These are phyloP conservation scores for Phytophthora aleatoria DNA, from an alignment of 352 stramenopile genomes.

Conservation along the genomic window DNA sequence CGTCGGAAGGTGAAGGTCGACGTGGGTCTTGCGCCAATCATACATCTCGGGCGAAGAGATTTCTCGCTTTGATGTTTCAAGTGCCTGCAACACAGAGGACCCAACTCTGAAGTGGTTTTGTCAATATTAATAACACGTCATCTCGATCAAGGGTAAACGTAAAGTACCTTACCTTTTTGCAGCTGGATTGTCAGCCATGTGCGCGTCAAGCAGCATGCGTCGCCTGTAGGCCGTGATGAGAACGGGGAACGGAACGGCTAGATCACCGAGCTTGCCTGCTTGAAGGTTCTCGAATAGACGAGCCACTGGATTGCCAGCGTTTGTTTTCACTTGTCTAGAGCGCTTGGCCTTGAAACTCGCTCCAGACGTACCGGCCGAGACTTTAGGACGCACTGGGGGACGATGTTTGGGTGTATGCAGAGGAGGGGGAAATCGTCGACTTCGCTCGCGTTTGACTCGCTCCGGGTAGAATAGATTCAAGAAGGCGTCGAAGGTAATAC, in stretches of 20 bases:
- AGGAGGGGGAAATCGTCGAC: conserved; percentile 15
- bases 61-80: conserved; percentile 49
- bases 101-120: conserved; percentile 20
- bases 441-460: conserved; percentile 44
- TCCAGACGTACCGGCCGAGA: conserved; percentile 10
- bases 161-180: conserved; percentile 38
- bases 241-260: conserved; percentile 74
- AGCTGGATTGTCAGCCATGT: conserved; percentile 74
- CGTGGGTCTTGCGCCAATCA: conserved; percentile 30
- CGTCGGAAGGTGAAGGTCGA: conserved; percentile 29
- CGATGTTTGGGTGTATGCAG: conserved; percentile 57
- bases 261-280: conserved; percentile 74
- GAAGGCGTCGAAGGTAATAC: conserved; percentile 81
- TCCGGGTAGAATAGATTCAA: conserved; percentile 71
- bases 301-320: conserved; percentile 58
- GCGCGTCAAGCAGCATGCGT: conserved; percentile 81
- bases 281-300: conserved; percentile 84
- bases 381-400: conserved; percentile 7
- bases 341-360: conserved; percentile 13
- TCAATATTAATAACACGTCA: neutral
- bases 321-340: conserved; percentile 4
- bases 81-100: conserved; percentile 57
- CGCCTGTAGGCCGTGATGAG: conserved; percentile 81
- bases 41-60: conserved; percentile 10
- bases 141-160: neutral